phyloP scores from a whole-genome alignment of 805 yeast species.

The Lipomyces sp. region DNA sequence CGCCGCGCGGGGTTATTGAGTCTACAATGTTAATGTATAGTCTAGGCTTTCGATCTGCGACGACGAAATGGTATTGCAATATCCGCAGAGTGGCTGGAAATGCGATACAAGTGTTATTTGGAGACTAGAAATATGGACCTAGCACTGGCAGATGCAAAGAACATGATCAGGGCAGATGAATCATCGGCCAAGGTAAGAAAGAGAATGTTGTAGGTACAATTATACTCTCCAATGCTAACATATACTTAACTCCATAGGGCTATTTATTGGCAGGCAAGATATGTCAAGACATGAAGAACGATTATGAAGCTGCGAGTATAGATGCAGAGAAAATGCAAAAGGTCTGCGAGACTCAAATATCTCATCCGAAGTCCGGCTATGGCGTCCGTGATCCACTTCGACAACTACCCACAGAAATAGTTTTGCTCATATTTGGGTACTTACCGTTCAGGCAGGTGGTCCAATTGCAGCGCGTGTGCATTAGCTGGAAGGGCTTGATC shows the following conservation, averaged over 20 bases:
- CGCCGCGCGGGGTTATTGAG: too few species aligned
- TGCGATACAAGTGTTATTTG: background rate
- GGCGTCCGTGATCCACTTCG: background rate
- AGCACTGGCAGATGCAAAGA: constrained; percentile 1
- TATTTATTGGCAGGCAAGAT: constrained; percentile 1
- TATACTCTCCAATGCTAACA: background rate
- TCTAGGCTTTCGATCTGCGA: constrained; percentile 2
- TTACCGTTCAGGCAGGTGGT: constrained; percentile 2
- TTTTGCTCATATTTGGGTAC: constrained; percentile 2
- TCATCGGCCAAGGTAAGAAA: background rate
- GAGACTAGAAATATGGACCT: background rate
- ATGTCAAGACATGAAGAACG: constrained; percentile 3
- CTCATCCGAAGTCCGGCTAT: background rate
- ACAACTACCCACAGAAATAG: background rate
- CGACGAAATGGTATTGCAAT: background rate
- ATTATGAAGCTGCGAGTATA: background rate
- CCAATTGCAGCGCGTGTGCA: constrained; percentile 6
- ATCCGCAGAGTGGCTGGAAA: background rate
- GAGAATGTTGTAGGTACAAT: background rate
- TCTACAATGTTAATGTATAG: background rate
- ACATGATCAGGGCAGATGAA: background rate
- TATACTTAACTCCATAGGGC: background rate
- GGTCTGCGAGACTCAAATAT: background rate
- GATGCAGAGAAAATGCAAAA: background rate
- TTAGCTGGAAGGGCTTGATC: background rate